Evolutionary conservation across 768 basidiomycete species (phyloP), one percentile per base, ranked within the genome.

Genomic region (Leucocoprinus birnbaumii): DNA sequence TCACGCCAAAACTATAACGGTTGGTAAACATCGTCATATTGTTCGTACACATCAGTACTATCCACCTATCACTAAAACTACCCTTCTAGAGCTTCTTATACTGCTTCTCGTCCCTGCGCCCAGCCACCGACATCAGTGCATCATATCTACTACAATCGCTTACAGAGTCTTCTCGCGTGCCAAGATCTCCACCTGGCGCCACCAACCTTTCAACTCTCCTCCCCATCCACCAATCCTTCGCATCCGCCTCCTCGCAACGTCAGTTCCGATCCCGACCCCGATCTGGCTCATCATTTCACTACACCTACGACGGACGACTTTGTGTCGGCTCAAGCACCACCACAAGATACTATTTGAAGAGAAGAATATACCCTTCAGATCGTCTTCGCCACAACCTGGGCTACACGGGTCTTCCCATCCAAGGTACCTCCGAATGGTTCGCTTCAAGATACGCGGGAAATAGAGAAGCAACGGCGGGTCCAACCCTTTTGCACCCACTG

Each of bases 401-500:
- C 76, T 77, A 60, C 84, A 84, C 0, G 73, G 61, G 2, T 64
- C 55, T 0, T 50, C 35, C 19, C 74, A 57, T 1, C 72, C 48
- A 9, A 78, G 46, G 10, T 82, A 55, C 19, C 83, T 76, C 55
- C 71, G 62, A n/a, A 84, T 61, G 0, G 85, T 87, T 45, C 86
- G 74, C 51, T 71, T 59, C 56, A 79, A 62, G 22, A 86, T 60
- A 14, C 86, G 82, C 19, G 86, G 83, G 51, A 87, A 73, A 68
- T 87, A 88, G 9, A 80, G 65, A 8, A 70, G 16, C 31, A 87
- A 68, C 11, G 86, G 87, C 7, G 85, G 85, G 59, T 87, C 85
- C 19, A 88, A 69, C 87, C 87, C 86, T 88, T 53, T 13, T 14
- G 26, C 14, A 42, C n/a, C 2, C 45, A 46, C 26, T 31, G 31